Base-by-base conservation (phyloP, 2,329 filamentous ascomycete genomes). In the Colletotrichum endophyticum region DNA sequence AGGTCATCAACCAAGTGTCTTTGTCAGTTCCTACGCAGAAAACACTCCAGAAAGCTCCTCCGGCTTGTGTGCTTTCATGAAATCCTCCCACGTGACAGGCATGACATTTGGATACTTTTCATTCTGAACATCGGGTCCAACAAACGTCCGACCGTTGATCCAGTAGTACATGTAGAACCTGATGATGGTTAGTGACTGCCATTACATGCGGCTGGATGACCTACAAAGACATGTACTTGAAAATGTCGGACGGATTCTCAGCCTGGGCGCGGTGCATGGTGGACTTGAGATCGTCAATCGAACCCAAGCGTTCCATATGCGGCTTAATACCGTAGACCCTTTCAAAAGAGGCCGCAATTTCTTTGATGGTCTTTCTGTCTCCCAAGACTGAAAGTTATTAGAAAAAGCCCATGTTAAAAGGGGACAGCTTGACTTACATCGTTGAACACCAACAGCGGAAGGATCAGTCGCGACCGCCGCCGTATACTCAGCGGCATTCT, bases 401-500 rank as follows among this genome's bases (percentile, higher is more conserved):
- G 30, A 5, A 13, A 1, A n/a, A 22, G 19, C 6, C 1, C 19
- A 5, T 32, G 12, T 63, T 0, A 32, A 0, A 0, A 25, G 6
- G 80, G 8, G 16, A 32, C n/a, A 25, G 2, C 9, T 32, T 25
- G 25, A 44, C 66, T 59, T 22, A 69, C 66, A 57, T 8, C 4
- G 32, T 13, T 44, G 36, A 2, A 69, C n/a, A 8, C 66, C 66
- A 16, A 69, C 32, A 25, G 66, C 66, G 0, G n/a, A 32, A 6
- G 44, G 15, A 39, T 69, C 66, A 3, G 44, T 44, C 6, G 49
- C 66, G 27, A 69, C 22, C 15, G 44, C 66, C 25, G 66, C 84
- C 1, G 82, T 84, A 62, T 81, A 87, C 53, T 82, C 78, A 1
- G 85, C 86, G 6, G 85, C 81, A 78, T 85, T 82, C 19, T 78